Base-by-base conservation (phyloP, 805 yeast species). In the Candida patagonica region DNA sequence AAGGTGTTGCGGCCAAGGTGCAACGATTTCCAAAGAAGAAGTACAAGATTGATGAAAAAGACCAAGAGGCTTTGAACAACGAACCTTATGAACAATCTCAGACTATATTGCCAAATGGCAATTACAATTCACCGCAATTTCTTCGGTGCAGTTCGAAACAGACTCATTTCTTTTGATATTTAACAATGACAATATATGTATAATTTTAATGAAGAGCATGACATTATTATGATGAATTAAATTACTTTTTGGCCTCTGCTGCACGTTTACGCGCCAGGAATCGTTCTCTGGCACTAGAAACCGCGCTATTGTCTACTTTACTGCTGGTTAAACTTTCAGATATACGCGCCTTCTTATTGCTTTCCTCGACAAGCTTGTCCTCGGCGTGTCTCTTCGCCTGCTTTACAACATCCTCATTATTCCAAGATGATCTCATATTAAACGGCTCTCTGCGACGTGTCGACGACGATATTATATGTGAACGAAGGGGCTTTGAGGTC, bases 211-310 rank as follows among this genome's bases (percentile, higher is more conserved):
- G 4, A 15, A 3, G 22, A 34, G 19, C 6, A 21, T 24, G 3
- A 12, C 22, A 23, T 12, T 36, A 16, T 4, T 24, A 4, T 17
- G 17, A 22, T 15, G n/a, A 17, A 19, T 23, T n/a, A 24, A 19
- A 35, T 8, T 34, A 9, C 17, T 34, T 17, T 9, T 31, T 24
- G 15, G 35, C 38, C 26, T 40, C 40, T 23, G 31, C 33, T 16
- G 42, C 42, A 27, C 42, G 36, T 41, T 55, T 55, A 15, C 59
- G 39, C 5, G 48, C 52, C 29, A 54, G 42, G 40, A 52, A 55
- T 21, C 59, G 35, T 36, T 52, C 54, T 8, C 54, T 42, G 8
- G 60, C 60, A 15, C 39, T 29, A 6, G 42, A 26, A 8, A 54
- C 41, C 15, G 48, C 47, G 8, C 27, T 29, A 12, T 42, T 39